phyloP scores from a whole-genome alignment of 2,329 filamentous ascomycete genomes.

The Plenodomus biglobosus region DNA sequence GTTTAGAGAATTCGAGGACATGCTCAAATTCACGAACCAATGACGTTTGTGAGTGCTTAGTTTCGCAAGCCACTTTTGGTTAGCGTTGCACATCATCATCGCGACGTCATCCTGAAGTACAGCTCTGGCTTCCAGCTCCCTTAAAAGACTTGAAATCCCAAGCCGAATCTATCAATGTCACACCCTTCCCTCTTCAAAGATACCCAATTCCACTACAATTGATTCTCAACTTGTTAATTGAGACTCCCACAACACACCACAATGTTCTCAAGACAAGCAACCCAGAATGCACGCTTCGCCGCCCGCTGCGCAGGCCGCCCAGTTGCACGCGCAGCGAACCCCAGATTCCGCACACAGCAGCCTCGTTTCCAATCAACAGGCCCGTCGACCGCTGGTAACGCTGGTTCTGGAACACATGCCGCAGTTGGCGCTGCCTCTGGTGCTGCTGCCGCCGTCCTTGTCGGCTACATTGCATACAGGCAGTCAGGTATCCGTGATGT shows the following conservation, averaged over 20 bases:
- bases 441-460: slow-evolving; percentile 50
- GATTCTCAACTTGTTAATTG: not conserved
- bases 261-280: slow-evolving; percentile 40
- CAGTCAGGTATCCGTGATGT: slow-evolving; percentile 55
- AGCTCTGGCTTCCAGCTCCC: not conserved
- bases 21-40: not conserved
- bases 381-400: slow-evolving; percentile 22
- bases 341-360: slow-evolving; percentile 32
- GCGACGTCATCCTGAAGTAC: slow-evolving; percentile 8
- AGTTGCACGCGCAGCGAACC: slow-evolving; percentile 25
- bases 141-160: slow-evolving; percentile 9
- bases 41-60: not conserved
- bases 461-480: slow-evolving; percentile 57
- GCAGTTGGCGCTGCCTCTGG: slow-evolving; percentile 55
- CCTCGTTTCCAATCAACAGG: slow-evolving; percentile 40
- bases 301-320: slow-evolving; percentile 35
- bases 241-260: slow-evolving; percentile 1
- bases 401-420: slow-evolving; percentile 41
- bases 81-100: slow-evolving; percentile 14
- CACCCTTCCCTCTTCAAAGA: slow-evolving; percentile 3
- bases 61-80: not conserved
- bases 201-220: slow-evolving; percentile 9
- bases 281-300: slow-evolving; percentile 34
- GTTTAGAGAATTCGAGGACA: not conserved
- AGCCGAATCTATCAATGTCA: not conserved